Base-by-base conservation (phyloP, 2,329 filamentous ascomycete species). In the Pseudopithomyces maydicus region DNA sequence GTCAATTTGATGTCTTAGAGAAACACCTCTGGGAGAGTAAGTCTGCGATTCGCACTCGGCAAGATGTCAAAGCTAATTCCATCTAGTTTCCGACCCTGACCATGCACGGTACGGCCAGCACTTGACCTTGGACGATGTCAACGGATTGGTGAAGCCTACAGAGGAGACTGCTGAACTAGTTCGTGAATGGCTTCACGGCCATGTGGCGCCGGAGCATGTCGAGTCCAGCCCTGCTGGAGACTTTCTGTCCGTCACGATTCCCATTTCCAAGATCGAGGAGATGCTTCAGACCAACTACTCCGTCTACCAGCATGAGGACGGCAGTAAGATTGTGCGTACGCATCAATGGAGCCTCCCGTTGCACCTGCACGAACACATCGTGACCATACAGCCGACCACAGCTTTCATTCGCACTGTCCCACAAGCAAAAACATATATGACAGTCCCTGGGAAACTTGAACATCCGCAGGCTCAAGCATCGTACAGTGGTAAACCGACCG, bases 321-420 rank as follows among this genome's bases (percentile, higher is more conserved):
- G 85, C n/a, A 70, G 78, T 2, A 67, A 77, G 11, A 67, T 86
- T 7, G 77, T 83, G 15, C 80, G 85, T 42, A 79, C 85, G 0
- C 80, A 82, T 1, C 72, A 78, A 39, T 88, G 85, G 84, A 86
- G 84, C 42, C 79, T 88, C 4, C 85, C 85, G 15, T 67, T 65
- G 33, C 81, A 87, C 64, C 76, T 87, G 4, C 84, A 87, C 65
- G 76, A 79, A 47, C 84, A 85, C 65, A 82, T 87, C 58, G 83
- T 86, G 64, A 80, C 82, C 12, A 82, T 87, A 23, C 84, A 87
- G 67, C 85, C 85, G 1, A 87, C 85, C 1, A 87, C 81, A 47
- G 84, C 84, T 0, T 87, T 87, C 75, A 82, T 75, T 64, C 71
- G 67, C 23, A 66, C 58, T 22, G 63, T 57, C 15, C 57, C 66